These are phyloP conservation scores for Cercospora sp. DNA, from an alignment of 2,329 filamentous ascomycete genomes.

Conservation along the genomic window DNA sequence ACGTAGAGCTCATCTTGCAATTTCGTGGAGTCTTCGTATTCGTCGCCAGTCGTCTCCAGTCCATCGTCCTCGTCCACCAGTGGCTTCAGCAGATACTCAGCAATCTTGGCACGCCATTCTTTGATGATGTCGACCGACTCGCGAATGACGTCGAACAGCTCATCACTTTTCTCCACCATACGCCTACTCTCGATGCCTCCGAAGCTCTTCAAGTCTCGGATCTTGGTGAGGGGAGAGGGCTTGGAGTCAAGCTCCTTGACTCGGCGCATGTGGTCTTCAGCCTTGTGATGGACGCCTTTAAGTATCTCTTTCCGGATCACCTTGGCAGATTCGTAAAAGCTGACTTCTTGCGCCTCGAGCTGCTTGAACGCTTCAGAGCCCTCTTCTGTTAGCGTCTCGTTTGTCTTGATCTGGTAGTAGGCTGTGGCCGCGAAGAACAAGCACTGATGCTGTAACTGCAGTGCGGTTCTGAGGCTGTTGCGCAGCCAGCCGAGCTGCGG, in stretches of 20 bases:
- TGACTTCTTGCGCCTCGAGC: constrained; percentile 69
- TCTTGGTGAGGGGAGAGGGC: constrained; percentile 57
- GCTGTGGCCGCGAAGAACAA: constrained; percentile 83
- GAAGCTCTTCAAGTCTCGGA: constrained; percentile 53
- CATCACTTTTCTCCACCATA: constrained; percentile 65
- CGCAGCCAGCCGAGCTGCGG: constrained; percentile 42
- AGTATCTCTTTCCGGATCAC: constrained; percentile 74
- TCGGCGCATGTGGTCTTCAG: constrained; percentile 62
- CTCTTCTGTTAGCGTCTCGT: constrained; percentile 62
- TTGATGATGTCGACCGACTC: constrained; percentile 69
- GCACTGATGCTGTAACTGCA: constrained; percentile 80
- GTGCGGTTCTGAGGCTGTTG: constrained; percentile 66
- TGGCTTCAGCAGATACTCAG: constrained; percentile 69
- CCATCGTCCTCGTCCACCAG: constrained; percentile 79
- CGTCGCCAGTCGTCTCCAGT: constrained; percentile 79
- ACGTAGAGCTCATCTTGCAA: constrained; percentile 86
- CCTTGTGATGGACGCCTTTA: constrained; percentile 57
- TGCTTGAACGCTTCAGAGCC: constrained; percentile 66
- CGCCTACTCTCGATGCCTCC: constrained; percentile 72
- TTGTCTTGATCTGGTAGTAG: constrained; percentile 77
- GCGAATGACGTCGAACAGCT: constrained; percentile 67
- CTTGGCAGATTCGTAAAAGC: constrained; percentile 77
- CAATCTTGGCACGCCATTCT: constrained; percentile 71
- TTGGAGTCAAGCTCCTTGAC: constrained; percentile 49
- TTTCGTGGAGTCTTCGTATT: constrained; percentile 84